phyloP scores from a whole-genome alignment of 2,329 filamentous ascomycete genomes.

The Colletotrichum eleusines region DNA sequence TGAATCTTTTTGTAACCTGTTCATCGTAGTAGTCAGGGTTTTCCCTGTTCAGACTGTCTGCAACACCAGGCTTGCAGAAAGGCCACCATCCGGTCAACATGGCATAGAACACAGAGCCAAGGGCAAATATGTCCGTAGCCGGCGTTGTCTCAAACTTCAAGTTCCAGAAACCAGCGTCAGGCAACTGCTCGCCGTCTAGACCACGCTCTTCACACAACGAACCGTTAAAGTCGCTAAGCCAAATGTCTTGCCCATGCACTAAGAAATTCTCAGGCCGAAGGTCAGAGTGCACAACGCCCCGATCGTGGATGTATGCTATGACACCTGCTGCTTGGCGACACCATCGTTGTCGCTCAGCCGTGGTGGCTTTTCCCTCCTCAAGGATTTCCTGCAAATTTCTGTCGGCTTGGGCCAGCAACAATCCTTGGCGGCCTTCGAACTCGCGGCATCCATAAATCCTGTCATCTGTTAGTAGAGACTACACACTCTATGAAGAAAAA shows the following conservation, averaged over 20 bases:
- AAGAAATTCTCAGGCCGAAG: neutral
- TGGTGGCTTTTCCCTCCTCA: neutral
- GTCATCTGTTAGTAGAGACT: neutral
- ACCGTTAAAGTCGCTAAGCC: too few species aligned
- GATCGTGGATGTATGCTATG: neutral
- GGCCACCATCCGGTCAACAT: conserved; percentile 10
- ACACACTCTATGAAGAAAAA: too few species aligned
- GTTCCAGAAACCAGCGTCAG: conserved; percentile 16
- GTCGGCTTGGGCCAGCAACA: neutral
- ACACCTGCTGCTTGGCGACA: neutral
- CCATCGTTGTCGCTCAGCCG: neutral
- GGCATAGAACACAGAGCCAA: conserved; percentile 10
- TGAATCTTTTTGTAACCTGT: neutral
- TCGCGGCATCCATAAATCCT: neutral
- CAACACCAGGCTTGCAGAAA: neutral
- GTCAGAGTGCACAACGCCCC: neutral
- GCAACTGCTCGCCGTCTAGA: neutral
- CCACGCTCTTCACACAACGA: too few species aligned
- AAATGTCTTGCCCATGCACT: too few species aligned
- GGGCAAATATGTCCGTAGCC: conserved; percentile 14
- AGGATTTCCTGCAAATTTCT: neutral
- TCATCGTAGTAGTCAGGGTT: neutral
- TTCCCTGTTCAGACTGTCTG: neutral
- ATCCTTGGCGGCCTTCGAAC: neutral
- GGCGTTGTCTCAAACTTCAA: conserved; percentile 9